A percentile compares a stretch with the other conserved stretches of the same genome.
phyloP scores from a whole-genome alignment of 1,139 yeast species.

The Magnusiomyces sp. region DNA sequence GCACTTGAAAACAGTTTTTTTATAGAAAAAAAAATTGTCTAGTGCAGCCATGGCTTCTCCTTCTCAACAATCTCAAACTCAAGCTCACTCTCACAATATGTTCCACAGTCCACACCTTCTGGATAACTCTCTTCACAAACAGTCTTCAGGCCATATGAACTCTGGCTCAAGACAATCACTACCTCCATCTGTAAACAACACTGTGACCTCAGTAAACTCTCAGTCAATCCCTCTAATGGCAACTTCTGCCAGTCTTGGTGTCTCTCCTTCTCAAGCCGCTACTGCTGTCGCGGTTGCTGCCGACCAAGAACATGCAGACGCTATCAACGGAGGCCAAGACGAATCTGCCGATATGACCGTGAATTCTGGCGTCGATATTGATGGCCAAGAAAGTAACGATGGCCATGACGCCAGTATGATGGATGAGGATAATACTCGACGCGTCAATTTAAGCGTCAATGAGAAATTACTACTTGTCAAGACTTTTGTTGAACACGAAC shows the following conservation, averaged over 20 bases:
- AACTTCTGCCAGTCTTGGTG: background rate
- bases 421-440: conserved; percentile 2
- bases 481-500: conserved; percentile 6
- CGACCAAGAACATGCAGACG: background rate
- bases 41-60: conserved; percentile 49
- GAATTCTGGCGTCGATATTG: background rate
- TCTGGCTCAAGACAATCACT: background rate
- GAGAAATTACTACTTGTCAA: conserved; percentile 3
- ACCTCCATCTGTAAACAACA: background rate
- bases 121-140: background rate
- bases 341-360: background rate
- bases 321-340: background rate
- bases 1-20: background rate
- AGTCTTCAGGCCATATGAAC: background rate
- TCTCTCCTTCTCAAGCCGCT: background rate
- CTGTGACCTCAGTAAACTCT: background rate
- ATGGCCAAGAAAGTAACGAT: background rate
- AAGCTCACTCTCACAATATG: no score
- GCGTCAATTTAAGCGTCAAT: conserved; percentile 2
- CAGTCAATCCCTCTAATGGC: conserved; percentile 2
- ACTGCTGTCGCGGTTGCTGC: conserved; percentile 2
- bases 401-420: background rate
- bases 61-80: conserved; percentile 1
- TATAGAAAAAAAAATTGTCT: conserved; percentile 41
- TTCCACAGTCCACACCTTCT: background rate